Conservation (phyloP, 2,329 filamentous ascomycete genomes). For the Seiridium unicorne region DNA sequence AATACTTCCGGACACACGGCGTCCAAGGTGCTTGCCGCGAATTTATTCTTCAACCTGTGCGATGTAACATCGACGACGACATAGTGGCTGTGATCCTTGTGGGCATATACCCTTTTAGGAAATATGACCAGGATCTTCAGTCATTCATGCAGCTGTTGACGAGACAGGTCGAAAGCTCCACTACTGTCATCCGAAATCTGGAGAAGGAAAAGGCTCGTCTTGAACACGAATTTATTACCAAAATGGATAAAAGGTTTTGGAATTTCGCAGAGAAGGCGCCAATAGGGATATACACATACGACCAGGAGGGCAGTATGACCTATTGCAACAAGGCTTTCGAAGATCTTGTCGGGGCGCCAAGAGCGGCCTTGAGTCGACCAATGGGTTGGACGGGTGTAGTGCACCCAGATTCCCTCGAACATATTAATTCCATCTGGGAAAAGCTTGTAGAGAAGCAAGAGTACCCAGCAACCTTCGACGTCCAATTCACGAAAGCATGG, state of each 20-base stretch:
- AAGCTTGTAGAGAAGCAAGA: conserved; percentile 69
- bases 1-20: conserved; percentile 67
- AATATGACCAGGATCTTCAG: conserved; percentile 78
- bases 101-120: conserved; percentile 74
- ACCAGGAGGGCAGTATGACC: conserved; percentile 66
- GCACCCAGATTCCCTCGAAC: conserved; percentile 23
- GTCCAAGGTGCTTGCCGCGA: conserved; percentile 69
- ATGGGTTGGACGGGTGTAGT: neutral
- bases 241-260: conserved; percentile 76
- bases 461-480: conserved; percentile 61
- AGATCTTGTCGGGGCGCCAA: conserved; percentile 64
- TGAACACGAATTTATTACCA: conserved; percentile 58
- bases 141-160: conserved; percentile 74
- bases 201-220: conserved; percentile 79
- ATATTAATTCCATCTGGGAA: conserved; percentile 67
- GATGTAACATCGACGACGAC: conserved; percentile 70
- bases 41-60: conserved; percentile 75
- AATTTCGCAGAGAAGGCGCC: conserved; percentile 83
- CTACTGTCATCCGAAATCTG: conserved; percentile 79
- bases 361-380: conserved; percentile 28
- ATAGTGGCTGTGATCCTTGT: conserved; percentile 77
- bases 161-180: conserved; percentile 73
- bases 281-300: conserved; percentile 83
- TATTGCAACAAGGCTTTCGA: conserved; percentile 82
- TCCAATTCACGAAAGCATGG: conserved; percentile 70